Conservation (phyloP, 1,139 yeast genomes). For the Hyphopichia buzzinii region DNA sequence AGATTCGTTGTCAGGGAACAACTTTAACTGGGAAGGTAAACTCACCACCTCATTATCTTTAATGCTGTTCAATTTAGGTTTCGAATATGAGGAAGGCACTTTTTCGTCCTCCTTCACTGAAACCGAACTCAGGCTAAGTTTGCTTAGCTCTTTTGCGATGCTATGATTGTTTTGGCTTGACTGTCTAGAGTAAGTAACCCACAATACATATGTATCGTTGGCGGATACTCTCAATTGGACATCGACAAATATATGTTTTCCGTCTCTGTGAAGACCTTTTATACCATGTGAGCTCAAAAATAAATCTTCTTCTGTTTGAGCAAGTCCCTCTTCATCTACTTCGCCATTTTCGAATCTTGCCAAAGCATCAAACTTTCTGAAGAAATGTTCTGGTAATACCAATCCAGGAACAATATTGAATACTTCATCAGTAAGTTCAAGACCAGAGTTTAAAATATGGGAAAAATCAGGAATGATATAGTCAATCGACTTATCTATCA, state of each 20-base stretch:
- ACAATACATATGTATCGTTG: constrained; percentile 58
- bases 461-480: constrained; percentile 66
- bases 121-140: constrained; percentile 19
- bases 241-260: constrained; percentile 63
- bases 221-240: constrained; percentile 75
- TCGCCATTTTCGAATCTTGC: constrained; percentile 14
- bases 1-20: constrained; percentile 40
- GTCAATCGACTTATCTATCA: constrained; percentile 53
- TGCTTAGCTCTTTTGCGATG: constrained; percentile 24
- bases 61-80: constrained; percentile 13
- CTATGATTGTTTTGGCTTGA: constrained; percentile 18
- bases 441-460: constrained; percentile 49
- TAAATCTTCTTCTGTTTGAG: constrained; percentile 32
- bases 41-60: constrained; percentile 14
- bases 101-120: constrained; percentile 8
- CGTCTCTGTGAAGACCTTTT: constrained; percentile 68
- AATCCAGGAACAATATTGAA: constrained; percentile 49
- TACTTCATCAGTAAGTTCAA: constrained; percentile 37
- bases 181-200: constrained; percentile 83
- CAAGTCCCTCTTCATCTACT: constrained; percentile 15
- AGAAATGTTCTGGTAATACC: constrained; percentile 84
- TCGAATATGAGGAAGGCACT: constrained; percentile 5
- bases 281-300: constrained; percentile 67
- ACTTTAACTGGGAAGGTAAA: constrained; percentile 58
- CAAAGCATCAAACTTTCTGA: constrained; percentile 54